A percentile compares a stretch with the other conserved stretches of the same genome.
Evolutionary conservation across 208 protist species (phyloP).

Genomic region (Leptomonas seymouri): DNA sequence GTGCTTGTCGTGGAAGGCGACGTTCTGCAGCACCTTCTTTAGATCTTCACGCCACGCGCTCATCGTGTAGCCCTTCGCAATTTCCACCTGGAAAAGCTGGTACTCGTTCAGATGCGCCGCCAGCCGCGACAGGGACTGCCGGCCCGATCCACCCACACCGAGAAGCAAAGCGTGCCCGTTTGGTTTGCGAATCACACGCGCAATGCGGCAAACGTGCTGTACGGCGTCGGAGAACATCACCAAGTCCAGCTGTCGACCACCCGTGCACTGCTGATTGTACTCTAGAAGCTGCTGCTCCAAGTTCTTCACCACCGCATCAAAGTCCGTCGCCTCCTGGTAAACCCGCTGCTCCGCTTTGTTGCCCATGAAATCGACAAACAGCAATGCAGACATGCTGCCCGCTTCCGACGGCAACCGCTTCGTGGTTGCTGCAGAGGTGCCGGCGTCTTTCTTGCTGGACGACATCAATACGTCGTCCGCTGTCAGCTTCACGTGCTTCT

Average conservation of each 20-base stretch:
- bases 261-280: slow-evolving; percentile 90
- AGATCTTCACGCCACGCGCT: slow-evolving; percentile 97
- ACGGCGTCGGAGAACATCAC: slow-evolving; percentile 98
- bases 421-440: neutral
- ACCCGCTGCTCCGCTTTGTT: slow-evolving; percentile 61
- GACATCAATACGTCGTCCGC: slow-evolving; percentile 64
- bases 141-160: slow-evolving; percentile 98
- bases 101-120: slow-evolving; percentile 96
- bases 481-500: slow-evolving; percentile 81
- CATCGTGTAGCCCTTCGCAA: slow-evolving; percentile 96
- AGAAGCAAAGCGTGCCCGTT: slow-evolving; percentile 97
- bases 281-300: slow-evolving; percentile 93
- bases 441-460: neutral
- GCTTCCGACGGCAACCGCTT: neutral
- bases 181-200: slow-evolving; percentile 95
- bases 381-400: slow-evolving; percentile 33
- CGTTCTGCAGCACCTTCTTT: slow-evolving; percentile 89
- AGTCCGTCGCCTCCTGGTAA: slow-evolving; percentile 93
- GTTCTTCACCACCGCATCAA: slow-evolving; percentile 70
- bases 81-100: slow-evolving; percentile 95
- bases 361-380: slow-evolving; percentile 97
- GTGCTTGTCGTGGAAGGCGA: slow-evolving; percentile 95
- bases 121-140: slow-evolving; percentile 96
- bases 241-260: slow-evolving; percentile 91
- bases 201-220: slow-evolving; percentile 96